Base-by-base conservation (phyloP, 2,329 filamentous ascomycete genomes). In the Sporothrix globosa region DNA sequence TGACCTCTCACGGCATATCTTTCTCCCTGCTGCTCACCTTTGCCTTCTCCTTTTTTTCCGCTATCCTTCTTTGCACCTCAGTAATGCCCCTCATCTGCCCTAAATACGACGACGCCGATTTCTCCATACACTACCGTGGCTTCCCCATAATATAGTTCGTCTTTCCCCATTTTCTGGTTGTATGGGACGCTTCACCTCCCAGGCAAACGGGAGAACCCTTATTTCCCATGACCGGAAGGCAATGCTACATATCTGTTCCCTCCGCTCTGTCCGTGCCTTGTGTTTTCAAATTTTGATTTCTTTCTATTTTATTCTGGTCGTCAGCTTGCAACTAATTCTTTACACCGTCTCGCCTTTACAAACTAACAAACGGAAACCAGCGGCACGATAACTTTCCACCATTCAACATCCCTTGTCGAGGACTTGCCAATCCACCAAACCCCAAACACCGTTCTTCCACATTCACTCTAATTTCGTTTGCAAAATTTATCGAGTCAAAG, bases 331-430 rank as follows among this genome's bases (percentile, higher is more conserved):
- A 27, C 13, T 30, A 6, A 52, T 24, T 24, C 24, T 61, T 24
- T 44, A 17, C 7, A 2, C 17, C 19, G 5, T 34, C 34, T 34
- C 34, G 5, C 34, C 34, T 34, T 34, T 19, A 11, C 19, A 3
- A 17, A 44, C 56, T 61, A 61, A 61, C 56, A 61, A 41, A 7
- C 34, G 56, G 34, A 21, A 39, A 60, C 17, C 34, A 61, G 56
- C 39, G n/a, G n/a, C 56, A 21, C 34, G 34, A 61, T n/a, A 61
- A 61, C 34, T 61, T n/a, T 60, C 56, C 34, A 44, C 56, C 56
- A 60, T 61, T 21, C n/a, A 24, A 44, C 14, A 7, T 41, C 13
- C 19, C n/a, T 61, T 61, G 34, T 34, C 34, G 19, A 24, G 19
- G 30, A 41, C 11, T 34, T 13, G 21, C 34, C 34, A 60, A 44